Conservation (phyloP, 805 yeast species). For the Pichia exigua region DNA sequence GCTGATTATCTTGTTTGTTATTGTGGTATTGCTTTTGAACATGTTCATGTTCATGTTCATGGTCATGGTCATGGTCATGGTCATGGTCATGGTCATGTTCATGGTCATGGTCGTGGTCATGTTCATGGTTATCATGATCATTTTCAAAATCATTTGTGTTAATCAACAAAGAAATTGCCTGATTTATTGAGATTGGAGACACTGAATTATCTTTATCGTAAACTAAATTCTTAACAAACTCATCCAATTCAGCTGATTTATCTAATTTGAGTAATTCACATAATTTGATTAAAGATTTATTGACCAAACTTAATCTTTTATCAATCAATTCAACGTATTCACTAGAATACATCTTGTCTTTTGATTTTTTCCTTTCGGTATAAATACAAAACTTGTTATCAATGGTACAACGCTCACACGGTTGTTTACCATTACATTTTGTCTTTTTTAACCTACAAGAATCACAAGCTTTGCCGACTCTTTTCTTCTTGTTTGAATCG, state of each 20-base stretch:
- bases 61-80: too few species aligned
- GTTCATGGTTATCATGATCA: background rate
- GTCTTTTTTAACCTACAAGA: conserved; percentile 56
- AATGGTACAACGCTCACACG: conserved; percentile 46
- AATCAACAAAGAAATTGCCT: conserved; percentile 37
- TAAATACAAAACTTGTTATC: conserved; percentile 55
- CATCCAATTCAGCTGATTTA: background rate
- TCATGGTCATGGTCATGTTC: background rate
- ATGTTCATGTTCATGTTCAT: background rate
- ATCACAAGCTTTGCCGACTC: conserved; percentile 62
- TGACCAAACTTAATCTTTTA: conserved; percentile 45
- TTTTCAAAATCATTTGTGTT: conserved; percentile 28
- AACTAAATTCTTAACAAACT: conserved; percentile 10
- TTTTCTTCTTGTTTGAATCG: conserved; percentile 30
- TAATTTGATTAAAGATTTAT: conserved; percentile 40
- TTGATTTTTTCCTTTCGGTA: conserved; percentile 45
- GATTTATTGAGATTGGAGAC: conserved; percentile 35
- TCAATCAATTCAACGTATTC: conserved; percentile 61
- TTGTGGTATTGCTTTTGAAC: too few species aligned
- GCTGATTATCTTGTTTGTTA: background rate
- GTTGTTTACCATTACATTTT: conserved; percentile 55
- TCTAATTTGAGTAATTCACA: conserved; percentile 21
- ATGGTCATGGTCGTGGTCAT: background rate
- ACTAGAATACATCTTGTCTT: conserved; percentile 48
- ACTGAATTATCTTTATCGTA: conserved; percentile 16